Percentiles rank a stretch among this genome's conserved stretches.
These are phyloP conservation scores for Mortierella polycephala DNA, from an alignment of 371 early-diverging fungal species.

Conservation along the genomic window DNA sequence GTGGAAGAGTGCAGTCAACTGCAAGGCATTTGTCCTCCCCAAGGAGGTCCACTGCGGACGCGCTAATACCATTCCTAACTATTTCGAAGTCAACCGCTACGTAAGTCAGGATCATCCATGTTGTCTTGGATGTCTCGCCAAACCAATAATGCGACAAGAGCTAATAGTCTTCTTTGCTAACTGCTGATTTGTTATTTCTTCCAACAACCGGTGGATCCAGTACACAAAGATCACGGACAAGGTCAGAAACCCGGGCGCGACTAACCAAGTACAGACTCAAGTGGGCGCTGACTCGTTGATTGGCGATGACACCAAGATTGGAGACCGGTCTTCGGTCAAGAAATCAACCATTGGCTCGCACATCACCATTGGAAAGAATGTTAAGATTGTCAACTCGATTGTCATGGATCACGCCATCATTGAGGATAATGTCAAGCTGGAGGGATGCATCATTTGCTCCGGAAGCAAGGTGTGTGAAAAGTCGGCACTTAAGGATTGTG, in stretches of 20 bases:
- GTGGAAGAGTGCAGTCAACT: conserved; percentile 57
- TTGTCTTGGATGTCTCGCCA: not conserved
- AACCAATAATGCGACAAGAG: too few species aligned
- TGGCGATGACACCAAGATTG: conserved; percentile 89
- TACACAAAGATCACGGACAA: conserved; percentile 64
- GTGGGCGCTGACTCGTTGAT: conserved; percentile 93
- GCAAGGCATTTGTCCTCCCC: conserved; percentile 68
- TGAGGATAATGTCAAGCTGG: conserved; percentile 92
- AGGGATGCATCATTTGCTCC: conserved; percentile 88
- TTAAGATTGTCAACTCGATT: conserved; percentile 93
- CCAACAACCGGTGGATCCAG: conserved; percentile 37
- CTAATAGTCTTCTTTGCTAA: not conserved
- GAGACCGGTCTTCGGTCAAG: conserved; percentile 91
- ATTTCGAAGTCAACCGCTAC: conserved; percentile 87
- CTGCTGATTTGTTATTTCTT: not conserved
- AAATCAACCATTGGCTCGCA: conserved; percentile 93
- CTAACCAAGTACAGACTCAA: conserved; percentile 75
- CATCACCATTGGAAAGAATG: conserved; percentile 92
- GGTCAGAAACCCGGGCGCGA: conserved; percentile 66
- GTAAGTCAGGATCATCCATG: conserved; percentile 58
- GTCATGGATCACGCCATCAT: conserved; percentile 94
- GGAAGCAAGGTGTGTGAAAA: conserved; percentile 83
- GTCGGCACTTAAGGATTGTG: conserved; percentile 88
- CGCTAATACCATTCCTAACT: conserved; percentile 85
- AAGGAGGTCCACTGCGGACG: conserved; percentile 70